Evolutionary conservation across 1,284 basidiomycete genomes (phyloP), one percentile per base, ranked within the genome.

Genomic region (Phellinidium pouzarii): DNA sequence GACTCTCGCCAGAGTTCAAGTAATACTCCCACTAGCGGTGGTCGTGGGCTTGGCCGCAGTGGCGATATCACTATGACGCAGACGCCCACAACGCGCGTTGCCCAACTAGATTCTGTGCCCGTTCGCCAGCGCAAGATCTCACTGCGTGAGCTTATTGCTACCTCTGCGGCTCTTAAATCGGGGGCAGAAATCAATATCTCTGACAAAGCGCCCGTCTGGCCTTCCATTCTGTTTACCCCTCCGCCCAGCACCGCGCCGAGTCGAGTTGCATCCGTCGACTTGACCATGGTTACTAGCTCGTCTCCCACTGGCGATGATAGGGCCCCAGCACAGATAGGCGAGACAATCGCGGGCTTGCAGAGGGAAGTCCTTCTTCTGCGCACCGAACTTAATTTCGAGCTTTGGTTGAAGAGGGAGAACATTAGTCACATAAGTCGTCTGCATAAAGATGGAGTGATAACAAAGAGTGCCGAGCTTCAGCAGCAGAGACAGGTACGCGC

Each of bases 341-440:
- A 81, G 54, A 80, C 80, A 4, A 78, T 91, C 26, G 74, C 81
- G 17, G 74, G 72, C 6, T 67, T 91, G 52, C 89, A 91, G 64
- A 75, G 83, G 42, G 86, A 91, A 61, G 74, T 87, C 2, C 65
- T 90, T 4, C 67, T 90, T 31, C 68, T 91, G 23, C 75, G 82
- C 48, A 89, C 82, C 62, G 87, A 91, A 59, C 77, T 91, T 38
- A 88, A 89, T 62, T 87, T 91, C 54, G 86, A 91, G 68, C 70
- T 84, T 20, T 91, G 87, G 84, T 71, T 87, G 40, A 82, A 85
- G 55, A 72, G 85, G 58, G 80, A 90, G 66, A 89, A 89, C 56
- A 75, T 85, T 49, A 79, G 79, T 63, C 86, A 90, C 59, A 85
- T 92, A 50, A 85, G 83, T n/a, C 73, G 81, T 42, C 66, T 91